Percentiles rank a stretch among this genome's conserved stretches.
phyloP scores from a whole-genome alignment of 2,329 filamentous ascomycete species.

The Cladophialophora psammophila region DNA sequence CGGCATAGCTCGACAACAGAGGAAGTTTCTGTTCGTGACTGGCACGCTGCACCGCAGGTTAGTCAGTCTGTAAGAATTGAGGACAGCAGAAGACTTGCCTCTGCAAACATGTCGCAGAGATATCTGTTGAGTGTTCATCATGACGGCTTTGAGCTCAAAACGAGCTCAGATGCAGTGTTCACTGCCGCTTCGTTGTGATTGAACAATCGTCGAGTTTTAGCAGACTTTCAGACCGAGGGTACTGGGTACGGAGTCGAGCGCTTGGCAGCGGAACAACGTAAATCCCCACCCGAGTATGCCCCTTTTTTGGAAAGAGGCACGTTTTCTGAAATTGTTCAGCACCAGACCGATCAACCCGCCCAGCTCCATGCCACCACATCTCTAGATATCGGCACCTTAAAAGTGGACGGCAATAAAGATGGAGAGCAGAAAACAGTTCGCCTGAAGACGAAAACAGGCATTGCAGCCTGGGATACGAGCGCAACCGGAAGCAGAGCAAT shows the following conservation, averaged over 20 bases:
- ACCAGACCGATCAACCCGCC: too few relatives aligned
- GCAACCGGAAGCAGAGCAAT: too few relatives aligned
- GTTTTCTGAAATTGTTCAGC: too few relatives aligned
- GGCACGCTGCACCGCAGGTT: conserved; percentile 9
- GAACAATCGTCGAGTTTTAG: not conserved
- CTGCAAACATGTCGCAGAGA: conserved; percentile 27
- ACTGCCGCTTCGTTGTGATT: conserved; percentile 4
- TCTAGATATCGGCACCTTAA: too few relatives aligned
- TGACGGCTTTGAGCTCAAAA: conserved; percentile 3
- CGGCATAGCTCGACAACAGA: conserved; percentile 21
- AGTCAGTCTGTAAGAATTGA: not conserved
- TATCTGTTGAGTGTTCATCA: conserved; percentile 30
- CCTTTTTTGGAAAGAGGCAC: not conserved
- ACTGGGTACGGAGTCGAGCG: not conserved
- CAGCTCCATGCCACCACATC: too few relatives aligned
- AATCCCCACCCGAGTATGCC: not conserved
- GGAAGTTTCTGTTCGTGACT: conserved; percentile 4
- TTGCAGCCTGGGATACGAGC: too few relatives aligned
- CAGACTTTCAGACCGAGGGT: conserved; percentile 3
- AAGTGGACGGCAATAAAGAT: too few relatives aligned
- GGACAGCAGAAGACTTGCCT: conserved; percentile 21
- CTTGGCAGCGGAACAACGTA: conserved; percentile 1
- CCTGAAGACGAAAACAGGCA: too few relatives aligned
- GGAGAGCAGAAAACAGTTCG: too few relatives aligned
- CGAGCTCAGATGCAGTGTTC: not conserved